phyloP scores from a whole-genome alignment of 2,329 filamentous ascomycete genomes.

The Neonectria faginata region DNA sequence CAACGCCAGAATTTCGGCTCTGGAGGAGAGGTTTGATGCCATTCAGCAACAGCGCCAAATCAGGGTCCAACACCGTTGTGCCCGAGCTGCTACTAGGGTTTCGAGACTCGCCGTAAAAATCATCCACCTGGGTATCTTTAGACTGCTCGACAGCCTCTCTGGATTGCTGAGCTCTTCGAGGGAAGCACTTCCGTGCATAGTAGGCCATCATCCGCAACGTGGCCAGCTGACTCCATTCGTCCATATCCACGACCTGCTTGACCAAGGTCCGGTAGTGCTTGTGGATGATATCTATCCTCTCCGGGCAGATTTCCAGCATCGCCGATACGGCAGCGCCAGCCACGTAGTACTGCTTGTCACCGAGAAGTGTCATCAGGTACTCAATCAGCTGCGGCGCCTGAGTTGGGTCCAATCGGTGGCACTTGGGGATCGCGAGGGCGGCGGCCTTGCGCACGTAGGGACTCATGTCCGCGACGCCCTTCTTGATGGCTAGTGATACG shows the following conservation, averaged over 20 bases:
- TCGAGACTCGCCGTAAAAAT: constrained; percentile 82
- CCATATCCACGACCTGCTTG: constrained; percentile 96
- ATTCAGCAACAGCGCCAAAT: constrained; percentile 84
- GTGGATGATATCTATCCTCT: constrained; percentile 89
- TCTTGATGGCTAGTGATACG: constrained; percentile 94
- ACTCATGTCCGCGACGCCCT: constrained; percentile 93
- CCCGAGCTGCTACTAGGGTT: constrained; percentile 59
- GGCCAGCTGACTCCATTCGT: constrained; percentile 95
- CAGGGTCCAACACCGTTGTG: constrained; percentile 75
- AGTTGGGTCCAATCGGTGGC: constrained; percentile 88
- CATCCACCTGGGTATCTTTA: constrained; percentile 63
- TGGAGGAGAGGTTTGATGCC: constrained; percentile 86
- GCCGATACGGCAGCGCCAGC: constrained; percentile 91
- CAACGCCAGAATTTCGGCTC: constrained; percentile 92
- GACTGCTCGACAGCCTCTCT: constrained; percentile 54
- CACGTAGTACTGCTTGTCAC: constrained; percentile 96
- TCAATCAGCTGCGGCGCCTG: constrained; percentile 88
- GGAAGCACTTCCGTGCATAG: constrained; percentile 91
- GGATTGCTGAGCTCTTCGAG: constrained; percentile 71
- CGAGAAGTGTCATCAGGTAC: constrained; percentile 80
- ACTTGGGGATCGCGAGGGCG: constrained; percentile 94
- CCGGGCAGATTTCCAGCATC: constrained; percentile 89
- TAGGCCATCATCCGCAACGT: constrained; percentile 83
- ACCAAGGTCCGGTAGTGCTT: constrained; percentile 87
- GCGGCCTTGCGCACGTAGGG: constrained; percentile 93